Percentiles rank a stretch among this genome's conserved stretches.
phyloP scores from a whole-genome alignment of 805 yeast species.

The Spathaspora gorwiae region DNA sequence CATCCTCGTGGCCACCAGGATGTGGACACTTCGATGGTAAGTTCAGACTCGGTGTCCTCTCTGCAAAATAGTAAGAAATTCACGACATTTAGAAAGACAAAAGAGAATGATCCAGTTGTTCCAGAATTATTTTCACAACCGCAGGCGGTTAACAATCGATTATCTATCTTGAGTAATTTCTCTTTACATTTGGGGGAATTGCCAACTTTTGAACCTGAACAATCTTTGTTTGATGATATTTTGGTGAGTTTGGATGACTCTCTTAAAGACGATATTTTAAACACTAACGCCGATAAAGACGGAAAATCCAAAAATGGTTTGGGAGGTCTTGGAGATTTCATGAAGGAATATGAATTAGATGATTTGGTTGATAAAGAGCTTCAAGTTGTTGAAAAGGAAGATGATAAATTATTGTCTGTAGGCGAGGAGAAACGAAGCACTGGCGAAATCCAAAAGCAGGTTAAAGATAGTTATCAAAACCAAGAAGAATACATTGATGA shows the following conservation, averaged over 20 bases:
- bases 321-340: no score
- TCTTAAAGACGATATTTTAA: constrained; percentile 2
- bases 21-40: background rate
- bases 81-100: background rate
- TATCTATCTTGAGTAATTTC: constrained; percentile 3
- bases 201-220: constrained; percentile 25
- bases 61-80: background rate
- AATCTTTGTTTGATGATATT: constrained; percentile 25
- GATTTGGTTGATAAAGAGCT: background rate
- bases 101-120: background rate
- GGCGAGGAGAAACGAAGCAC: background rate
- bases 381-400: background rate
- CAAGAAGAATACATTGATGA: constrained; percentile 22
- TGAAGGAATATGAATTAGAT: no score
- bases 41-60: background rate
- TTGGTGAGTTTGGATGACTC: constrained; percentile 22
- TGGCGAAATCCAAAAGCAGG: background rate
- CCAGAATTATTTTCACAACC: background rate
- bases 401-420: constrained; percentile 1
- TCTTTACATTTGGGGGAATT: constrained; percentile 10
- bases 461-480: background rate
- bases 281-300: background rate
- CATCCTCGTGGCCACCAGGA: background rate
- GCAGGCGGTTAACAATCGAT: constrained; percentile 2
- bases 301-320: no score